Base-by-base conservation (phyloP, 495 filamentous ascomycete genomes). In the Tuber brumale region DNA sequence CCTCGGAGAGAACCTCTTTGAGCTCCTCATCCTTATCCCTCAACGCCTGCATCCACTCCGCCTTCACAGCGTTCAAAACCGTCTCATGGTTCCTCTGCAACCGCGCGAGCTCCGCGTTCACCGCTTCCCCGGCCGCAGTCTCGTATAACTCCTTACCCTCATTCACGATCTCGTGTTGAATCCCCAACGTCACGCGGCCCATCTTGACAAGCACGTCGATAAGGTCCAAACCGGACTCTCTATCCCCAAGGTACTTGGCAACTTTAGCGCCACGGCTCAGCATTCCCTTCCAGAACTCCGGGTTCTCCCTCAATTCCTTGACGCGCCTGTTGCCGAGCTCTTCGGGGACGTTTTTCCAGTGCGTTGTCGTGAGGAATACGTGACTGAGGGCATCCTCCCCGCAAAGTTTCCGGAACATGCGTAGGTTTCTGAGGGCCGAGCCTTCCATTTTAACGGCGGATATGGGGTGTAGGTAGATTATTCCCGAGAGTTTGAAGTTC, bases 391-490 rank as follows among this genome's bases (percentile, higher is more conserved):
- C 81, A 1, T 85, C 74, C 0, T 79, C 69, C 0, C 87, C 88
- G 72, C 85, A 86, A 0, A 88, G 76, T 70, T 85, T 80, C n/a
- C 83, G 78, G 76, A 88, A 88, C 77, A 86, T 85, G n/a, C 46
- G 51, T 0, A 89, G 48, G 51, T 86, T 87, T 9, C 80, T 82
- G 41, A 76, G 79, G 19, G 85, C 84, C 0, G 86, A 84, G 0
- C 85, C 85, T 42, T 77, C 31, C 78, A 88, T 82, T 0, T 85
- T 76, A 0, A 72, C 61, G 37, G 88, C 84, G 7, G 74, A 81
- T 73, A 88, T 89, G 6, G 82, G 79, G 73, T 89, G 87, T 0
- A 88, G 79, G 75, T 88, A 86, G 21, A 87, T 81, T 48, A 86
- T 85, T 12, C 85, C 85, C 2, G 80, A 75, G 27, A 86, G 80